Evolutionary conservation across 1,284 basidiomycete genomes (phyloP).

Genomic region (Grifola frondosa): DNA sequence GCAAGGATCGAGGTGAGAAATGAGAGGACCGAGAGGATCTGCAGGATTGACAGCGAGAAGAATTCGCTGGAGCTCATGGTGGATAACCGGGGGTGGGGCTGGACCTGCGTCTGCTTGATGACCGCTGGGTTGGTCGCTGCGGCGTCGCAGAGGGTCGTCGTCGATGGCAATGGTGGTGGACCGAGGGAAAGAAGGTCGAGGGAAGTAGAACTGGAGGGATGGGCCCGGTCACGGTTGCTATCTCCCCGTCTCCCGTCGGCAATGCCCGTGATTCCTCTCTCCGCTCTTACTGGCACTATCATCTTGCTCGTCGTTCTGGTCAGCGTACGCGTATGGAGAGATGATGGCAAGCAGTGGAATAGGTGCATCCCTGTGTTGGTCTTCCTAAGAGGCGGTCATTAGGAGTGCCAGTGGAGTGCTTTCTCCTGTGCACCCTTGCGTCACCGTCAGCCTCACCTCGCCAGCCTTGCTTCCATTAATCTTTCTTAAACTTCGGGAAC

Average conservation of each 20-base stretch:
- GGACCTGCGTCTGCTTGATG: constrained; percentile 9
- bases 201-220: not conserved
- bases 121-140: constrained; percentile 9
- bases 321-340: no score
- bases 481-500: no score
- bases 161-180: not conserved
- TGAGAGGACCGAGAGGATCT: constrained; percentile 35
- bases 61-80: constrained; percentile 29
- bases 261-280: constrained; percentile 4
- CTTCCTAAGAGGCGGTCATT: no score
- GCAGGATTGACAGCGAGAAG: constrained; percentile 33
- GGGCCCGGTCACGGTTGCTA: constrained; percentile 8
- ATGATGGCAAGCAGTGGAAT: no score
- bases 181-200: not conserved
- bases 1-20: constrained; percentile 33
- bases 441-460: no score
- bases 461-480: no score
- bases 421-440: no score
- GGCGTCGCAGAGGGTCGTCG: constrained; percentile 4
- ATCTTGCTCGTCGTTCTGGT: not conserved
- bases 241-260: constrained; percentile 3
- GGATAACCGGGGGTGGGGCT: constrained; percentile 14
- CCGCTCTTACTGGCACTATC: constrained; percentile 1
- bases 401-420: no score
- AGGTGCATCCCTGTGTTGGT: no score